Evolutionary conservation across 208 protist species (phyloP), one percentile per base, ranked within the genome.

Genomic region (Phytomonas francai): DNA sequence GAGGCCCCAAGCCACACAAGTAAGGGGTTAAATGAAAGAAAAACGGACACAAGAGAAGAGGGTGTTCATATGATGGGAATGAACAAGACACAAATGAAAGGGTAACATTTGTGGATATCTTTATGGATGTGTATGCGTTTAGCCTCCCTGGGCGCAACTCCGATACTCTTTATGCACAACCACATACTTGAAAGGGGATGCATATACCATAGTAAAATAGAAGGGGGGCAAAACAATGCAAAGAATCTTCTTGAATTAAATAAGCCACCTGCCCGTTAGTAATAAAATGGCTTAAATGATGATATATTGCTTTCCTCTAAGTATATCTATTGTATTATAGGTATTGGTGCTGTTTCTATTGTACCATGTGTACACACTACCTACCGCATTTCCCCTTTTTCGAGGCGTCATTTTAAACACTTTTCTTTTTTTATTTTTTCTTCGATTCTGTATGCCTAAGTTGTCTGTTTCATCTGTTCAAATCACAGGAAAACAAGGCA

Each of bases 311-410:
- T 22, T 49, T 12, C 39, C 12, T 54, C 9, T 33, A 30, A 61
- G 19, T 49, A 58, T 58, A 67, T 58, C 33, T 39, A n/a, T 58
- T 31, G 12, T 58, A 60, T 30, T 68, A 58, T 19, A 28, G 0
- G 5, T 27, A n/a, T 49, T 49, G 42, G 3, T 68, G 33, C 59
- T 39, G 39, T 68, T 58, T 68, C 34, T 28, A 59, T 60, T 54
- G 62, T 67, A 31, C 39, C 65, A 61, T 61, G 6, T 59, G 3
- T 59, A n/a, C 25, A n/a, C 25, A 29, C 39, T 49, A 49, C 39
- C 16, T 49, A 12, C 16, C 14, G 16, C 39, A 22, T 27, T 68
- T 56, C 30, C 30, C 9, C 59, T 31, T 32, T 59, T 36, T 28
- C 59, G 33, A 19, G 29, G 28, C 28, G 12, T 49, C 39, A 49